Percentiles rank a stretch among this genome's conserved stretches.
These are phyloP conservation scores for Ogataea naganishii DNA, from an alignment of 805 yeast species.

Conservation along the genomic window DNA sequence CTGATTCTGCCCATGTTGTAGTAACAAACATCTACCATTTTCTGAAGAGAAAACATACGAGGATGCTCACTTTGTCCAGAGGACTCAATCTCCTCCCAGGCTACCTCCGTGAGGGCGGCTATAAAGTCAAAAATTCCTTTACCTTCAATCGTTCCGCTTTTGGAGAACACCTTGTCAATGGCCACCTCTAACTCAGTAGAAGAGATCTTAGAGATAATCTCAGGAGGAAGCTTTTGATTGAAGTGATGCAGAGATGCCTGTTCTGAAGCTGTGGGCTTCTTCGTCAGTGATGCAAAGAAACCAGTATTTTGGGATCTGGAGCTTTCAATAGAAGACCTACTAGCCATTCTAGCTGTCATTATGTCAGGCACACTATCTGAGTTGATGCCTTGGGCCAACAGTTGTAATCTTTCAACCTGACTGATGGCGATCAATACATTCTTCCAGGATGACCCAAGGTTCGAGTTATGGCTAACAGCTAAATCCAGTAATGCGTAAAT, in stretches of 20 bases:
- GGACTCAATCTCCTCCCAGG: slow-evolving; percentile 84
- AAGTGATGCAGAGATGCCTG: slow-evolving; percentile 63
- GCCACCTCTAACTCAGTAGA: slow-evolving; percentile 68
- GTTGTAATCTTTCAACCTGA: slow-evolving; percentile 83
- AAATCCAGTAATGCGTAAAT: slow-evolving; percentile 64
- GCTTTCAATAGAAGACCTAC: slow-evolving; percentile 46
- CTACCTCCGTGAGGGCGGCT: slow-evolving; percentile 75
- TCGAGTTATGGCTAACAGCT: slow-evolving; percentile 74
- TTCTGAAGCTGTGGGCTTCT: slow-evolving; percentile 49
- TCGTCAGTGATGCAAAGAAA: slow-evolving; percentile 48
- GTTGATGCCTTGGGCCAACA: slow-evolving; percentile 81
- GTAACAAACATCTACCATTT: slow-evolving; percentile 94
- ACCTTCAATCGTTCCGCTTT: slow-evolving; percentile 71
- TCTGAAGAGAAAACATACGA: slow-evolving; percentile 85
- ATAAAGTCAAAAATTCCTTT: slow-evolving; percentile 84
- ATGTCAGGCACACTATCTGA: slow-evolving; percentile 83
- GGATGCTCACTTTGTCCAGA: slow-evolving; percentile 79
- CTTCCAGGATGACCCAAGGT: slow-evolving; percentile 71
- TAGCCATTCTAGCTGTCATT: slow-evolving; percentile 61
- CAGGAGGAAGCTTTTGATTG: slow-evolving; percentile 56
- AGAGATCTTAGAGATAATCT: slow-evolving; percentile 46
- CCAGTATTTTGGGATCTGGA: slow-evolving; percentile 28
- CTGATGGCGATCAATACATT: slow-evolving; percentile 76
- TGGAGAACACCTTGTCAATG: slow-evolving; percentile 81
- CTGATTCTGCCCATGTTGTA: slow-evolving; percentile 95